These are phyloP conservation scores for Grifola frondosa DNA, from an alignment of 1,284 basidiomycete genomes.

Conservation along the genomic window DNA sequence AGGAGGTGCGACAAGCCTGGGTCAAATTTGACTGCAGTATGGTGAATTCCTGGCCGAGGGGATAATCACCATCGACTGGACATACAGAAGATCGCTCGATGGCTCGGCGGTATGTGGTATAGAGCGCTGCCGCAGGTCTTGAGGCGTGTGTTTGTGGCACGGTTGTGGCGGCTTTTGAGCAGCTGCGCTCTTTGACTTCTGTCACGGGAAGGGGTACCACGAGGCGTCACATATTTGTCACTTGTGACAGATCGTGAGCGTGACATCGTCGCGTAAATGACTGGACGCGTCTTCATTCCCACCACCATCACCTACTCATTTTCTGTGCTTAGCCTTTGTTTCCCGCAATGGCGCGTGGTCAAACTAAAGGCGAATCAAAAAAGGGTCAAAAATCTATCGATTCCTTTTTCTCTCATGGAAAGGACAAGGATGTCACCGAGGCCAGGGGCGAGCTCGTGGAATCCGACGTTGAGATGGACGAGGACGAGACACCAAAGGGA, in stretches of 20 bases:
- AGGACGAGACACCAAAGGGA: constrained; percentile 25
- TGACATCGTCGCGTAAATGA: constrained; percentile 22
- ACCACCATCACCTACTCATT: constrained; percentile 4
- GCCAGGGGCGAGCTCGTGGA: constrained; percentile 26
- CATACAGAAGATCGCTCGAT: no score
- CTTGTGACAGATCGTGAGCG: constrained; percentile 24
- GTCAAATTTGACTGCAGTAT: no score
- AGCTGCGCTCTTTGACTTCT: no score
- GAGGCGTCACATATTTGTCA: constrained; percentile 18
- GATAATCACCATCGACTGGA: no score
- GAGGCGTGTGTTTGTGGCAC: no score
- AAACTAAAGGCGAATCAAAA: constrained; percentile 31
- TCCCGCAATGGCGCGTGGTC: constrained; percentile 46
- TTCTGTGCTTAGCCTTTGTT: constrained; percentile 6
- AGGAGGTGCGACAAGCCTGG: no score
- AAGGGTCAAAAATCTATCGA: constrained; percentile 55
- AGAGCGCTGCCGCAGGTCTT: no score
- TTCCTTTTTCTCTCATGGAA: constrained; percentile 48
- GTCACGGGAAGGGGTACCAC: constrained; percentile 1
- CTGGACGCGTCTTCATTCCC: constrained; percentile 7
- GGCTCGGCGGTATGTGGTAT: no score
- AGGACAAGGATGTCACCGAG: constrained; percentile 22
- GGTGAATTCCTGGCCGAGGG: no score
- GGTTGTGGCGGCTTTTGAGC: no score
- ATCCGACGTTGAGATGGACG: constrained; percentile 34